These are phyloP conservation scores for Kazachstania sp. DNA, from an alignment of 1,139 yeast species.

Conservation along the genomic window DNA sequence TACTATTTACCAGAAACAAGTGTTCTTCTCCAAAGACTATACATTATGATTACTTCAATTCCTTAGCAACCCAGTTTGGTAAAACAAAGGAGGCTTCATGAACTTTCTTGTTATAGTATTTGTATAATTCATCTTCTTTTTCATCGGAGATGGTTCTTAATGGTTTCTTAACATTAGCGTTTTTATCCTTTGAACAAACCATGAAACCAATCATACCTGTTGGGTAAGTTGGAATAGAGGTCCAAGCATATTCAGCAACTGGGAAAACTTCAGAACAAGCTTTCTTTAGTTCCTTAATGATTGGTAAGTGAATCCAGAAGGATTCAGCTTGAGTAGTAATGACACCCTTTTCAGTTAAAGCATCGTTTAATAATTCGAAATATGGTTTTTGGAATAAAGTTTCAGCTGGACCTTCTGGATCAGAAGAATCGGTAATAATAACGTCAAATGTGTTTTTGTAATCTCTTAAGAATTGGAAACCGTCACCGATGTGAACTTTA, in stretches of 20 bases:
- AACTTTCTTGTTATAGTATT: constrained; percentile 69
- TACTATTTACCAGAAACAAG: not conserved
- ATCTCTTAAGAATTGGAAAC: constrained; percentile 79
- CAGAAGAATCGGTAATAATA: constrained; percentile 88
- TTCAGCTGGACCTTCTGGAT: constrained; percentile 96
- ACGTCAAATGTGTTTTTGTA: constrained; percentile 70
- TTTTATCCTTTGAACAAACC: constrained; percentile 74
- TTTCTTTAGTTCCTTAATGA: constrained; percentile 64
- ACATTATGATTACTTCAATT: constrained; percentile 17
- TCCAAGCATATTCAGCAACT: constrained; percentile 76
- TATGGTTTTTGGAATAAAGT: constrained; percentile 79
- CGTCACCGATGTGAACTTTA: constrained; percentile 78
- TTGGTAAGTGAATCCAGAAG: constrained; percentile 79
- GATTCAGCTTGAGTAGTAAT: constrained; percentile 88
- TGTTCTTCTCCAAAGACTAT: not conserved
- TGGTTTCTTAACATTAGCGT: constrained; percentile 58
- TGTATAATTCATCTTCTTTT: constrained; percentile 56
- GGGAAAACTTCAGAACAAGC: constrained; percentile 80
- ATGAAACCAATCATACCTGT: constrained; percentile 91
- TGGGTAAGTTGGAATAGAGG: constrained; percentile 88
- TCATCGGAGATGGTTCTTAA: constrained; percentile 55
- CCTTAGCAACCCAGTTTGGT: constrained; percentile 73
- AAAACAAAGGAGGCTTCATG: constrained; percentile 81
- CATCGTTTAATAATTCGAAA: constrained; percentile 68
- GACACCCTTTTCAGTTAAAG: constrained; percentile 80